Base-by-base conservation (phyloP, 2,329 filamentous ascomycete genomes). In the Colletotrichum sp. region DNA sequence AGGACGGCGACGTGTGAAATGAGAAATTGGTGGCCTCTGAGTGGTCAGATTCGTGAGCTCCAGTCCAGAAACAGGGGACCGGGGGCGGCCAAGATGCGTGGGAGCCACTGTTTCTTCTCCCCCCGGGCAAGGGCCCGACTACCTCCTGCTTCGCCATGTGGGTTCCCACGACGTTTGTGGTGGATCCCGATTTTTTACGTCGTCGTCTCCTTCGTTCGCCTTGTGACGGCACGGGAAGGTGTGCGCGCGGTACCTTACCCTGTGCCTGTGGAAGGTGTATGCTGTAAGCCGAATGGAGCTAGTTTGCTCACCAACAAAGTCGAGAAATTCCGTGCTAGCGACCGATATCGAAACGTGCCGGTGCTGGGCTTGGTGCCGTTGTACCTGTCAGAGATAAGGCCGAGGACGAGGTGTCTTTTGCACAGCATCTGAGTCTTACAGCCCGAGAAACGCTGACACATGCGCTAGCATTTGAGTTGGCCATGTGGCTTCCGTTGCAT, bases 21-120 rank as follows among this genome's bases (percentile, higher is more conserved):
- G 59, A 69, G 72, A 76, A 77, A 76, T 77, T 68, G 72, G 12
- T n/a, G 49, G 18, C 8, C 64, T 65, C 57, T 77, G 69, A 77
- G 12, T 76, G 76, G 76, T 12, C 72, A 68, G 64, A 73, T 59
- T 44, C 55, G 13, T 26, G 34, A 69, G 73, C 73, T 69, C 64
- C 73, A 69, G 73, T 68, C 26, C 32, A 16, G 26, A 65, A 64
- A 52, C 68, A 63, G 62, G 68, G 68, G 57, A 39, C 69, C 49
- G 34, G 73, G 69, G 70, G 26, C 9, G 69, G 21, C 63, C 34
- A 21, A 49, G 26, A 2, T 44, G 13, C 32, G 39, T 44, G 57
- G 34, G 70, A 30, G 21, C 70, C 73, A 64, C 70, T 52, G 44
- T 52, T 76, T 36, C 55, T 66, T 67, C 59, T 68, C 28, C 16